Evolutionary conservation across 2,329 filamentous ascomycete genomes (phyloP).

Genomic region (Fusarium phyllophilum): DNA sequence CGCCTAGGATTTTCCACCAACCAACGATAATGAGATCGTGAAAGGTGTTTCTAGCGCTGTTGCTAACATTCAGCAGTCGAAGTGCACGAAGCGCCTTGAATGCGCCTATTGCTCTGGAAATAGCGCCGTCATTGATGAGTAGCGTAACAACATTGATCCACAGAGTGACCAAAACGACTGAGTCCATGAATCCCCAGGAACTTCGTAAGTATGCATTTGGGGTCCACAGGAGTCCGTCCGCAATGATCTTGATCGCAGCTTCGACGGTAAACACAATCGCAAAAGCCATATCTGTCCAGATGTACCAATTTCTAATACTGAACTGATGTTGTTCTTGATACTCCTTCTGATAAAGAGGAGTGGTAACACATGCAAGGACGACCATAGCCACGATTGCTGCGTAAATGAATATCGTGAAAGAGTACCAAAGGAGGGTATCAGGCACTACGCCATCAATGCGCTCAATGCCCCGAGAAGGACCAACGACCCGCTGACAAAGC

Average conservation of each 20-base stretch:
- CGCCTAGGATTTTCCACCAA: constrained; percentile 91
- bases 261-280: constrained; percentile 87
- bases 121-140: constrained; percentile 80
- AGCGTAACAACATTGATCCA: constrained; percentile 95
- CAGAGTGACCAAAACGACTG: constrained; percentile 87
- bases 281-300: constrained; percentile 92
- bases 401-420: constrained; percentile 94
- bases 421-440: constrained; percentile 90
- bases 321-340: constrained; percentile 74
- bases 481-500: constrained; percentile 88
- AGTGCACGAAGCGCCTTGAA: constrained; percentile 97
- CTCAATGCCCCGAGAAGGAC: constrained; percentile 86
- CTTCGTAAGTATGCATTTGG: constrained; percentile 97
- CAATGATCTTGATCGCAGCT: constrained; percentile 90
- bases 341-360: constrained; percentile 90
- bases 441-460: constrained; percentile 91
- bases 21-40: constrained; percentile 95
- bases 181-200: constrained; percentile 97
- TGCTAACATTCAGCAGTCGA: constrained; percentile 91
- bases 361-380: constrained; percentile 92
- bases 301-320: constrained; percentile 85
- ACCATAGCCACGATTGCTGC: constrained; percentile 97
- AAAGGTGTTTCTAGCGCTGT: constrained; percentile 94
- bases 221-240: constrained; percentile 95
- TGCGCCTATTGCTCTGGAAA: constrained; percentile 91